phyloP scores from a whole-genome alignment of 805 yeast species.

The Brettanomyces naardenensis region DNA sequence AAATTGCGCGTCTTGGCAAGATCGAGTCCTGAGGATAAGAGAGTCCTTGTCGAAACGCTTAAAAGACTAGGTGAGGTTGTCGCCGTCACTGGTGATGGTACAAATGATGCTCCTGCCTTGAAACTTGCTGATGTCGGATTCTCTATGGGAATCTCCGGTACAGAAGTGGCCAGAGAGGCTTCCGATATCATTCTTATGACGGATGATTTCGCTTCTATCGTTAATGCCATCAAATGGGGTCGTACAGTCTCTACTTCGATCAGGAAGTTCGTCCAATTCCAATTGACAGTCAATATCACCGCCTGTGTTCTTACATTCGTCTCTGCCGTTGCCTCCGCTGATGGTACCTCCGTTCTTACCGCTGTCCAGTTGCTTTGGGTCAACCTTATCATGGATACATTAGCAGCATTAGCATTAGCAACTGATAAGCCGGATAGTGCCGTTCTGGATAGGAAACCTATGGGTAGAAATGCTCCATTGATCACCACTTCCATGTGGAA shows the following conservation, averaged over 20 bases:
- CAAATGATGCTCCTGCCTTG: conserved; percentile 97
- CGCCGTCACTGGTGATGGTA: conserved; percentile 99
- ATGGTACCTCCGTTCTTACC: conserved; percentile 80
- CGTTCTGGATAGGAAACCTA: conserved; percentile 74
- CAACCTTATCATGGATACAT: conserved; percentile 94
- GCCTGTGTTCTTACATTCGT: conserved; percentile 94
- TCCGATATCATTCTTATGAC: conserved; percentile 96
- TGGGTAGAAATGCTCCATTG: conserved; percentile 69
- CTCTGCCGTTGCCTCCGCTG: conserved; percentile 78
- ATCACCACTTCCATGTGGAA: conserved; percentile 96
- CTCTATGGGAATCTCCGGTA: conserved; percentile 97
- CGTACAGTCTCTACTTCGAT: conserved; percentile 93
- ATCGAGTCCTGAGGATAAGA: conserved; percentile 93
- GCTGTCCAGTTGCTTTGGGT: conserved; percentile 98
- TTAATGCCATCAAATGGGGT: conserved; percentile 97
- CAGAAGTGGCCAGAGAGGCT: conserved; percentile 98
- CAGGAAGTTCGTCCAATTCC: conserved; percentile 93
- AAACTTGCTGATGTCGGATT: conserved; percentile 97
- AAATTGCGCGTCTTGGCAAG: conserved; percentile 80
- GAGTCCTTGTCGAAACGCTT: conserved; percentile 75
- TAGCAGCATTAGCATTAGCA: conserved; percentile 95
- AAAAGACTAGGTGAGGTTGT: conserved; percentile 83
- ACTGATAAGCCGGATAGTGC: conserved; percentile 92
- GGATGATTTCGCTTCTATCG: conserved; percentile 91
- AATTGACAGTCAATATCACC: conserved; percentile 90